Evolutionary conservation across 495 filamentous ascomycete species (phyloP), one percentile per base, ranked within the genome.

Genomic region (Tuber melanosporum): DNA sequence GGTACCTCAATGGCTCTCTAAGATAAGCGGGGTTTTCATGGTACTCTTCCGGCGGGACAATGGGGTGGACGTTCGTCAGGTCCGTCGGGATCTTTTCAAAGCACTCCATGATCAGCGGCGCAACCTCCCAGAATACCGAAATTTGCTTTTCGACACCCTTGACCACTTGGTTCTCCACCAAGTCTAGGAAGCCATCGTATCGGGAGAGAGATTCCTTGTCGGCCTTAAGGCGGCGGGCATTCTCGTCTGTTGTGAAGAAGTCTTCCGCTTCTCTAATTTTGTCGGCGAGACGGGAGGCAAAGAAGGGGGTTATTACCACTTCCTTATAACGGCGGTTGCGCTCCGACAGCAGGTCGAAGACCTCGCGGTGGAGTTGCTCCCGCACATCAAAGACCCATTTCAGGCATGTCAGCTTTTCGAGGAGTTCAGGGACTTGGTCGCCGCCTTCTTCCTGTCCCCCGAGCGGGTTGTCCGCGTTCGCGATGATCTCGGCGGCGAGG

Each of bases 301-400:
- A 88, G 85, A 97, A 97, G 0, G 95, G 94, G 36, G 91, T 88
- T 0, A 94, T 84, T 36, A 97, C 91, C 75, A 98, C 88, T 62
- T 89, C 88, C 81, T 91, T 91, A 85, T 98, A 99, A 57, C 91
- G 90, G 70, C 93, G 90, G 80, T 97, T 95, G 52, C 94, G 92
- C 79, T 92, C 92, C 41, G 89, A 90, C 10, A 97, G 88, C 1
- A 99, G 86, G 52, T 95, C 92, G 82, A 92, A 95, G n/a, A 92
- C 85, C 78, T 93, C 91, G 8, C 91, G 89, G 83, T 98, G 91
- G 8, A 98, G 89, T 74, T 89, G 88, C 84, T 99, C 96, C 9
- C 94, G 91, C 9, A 92, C 92, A 81, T 99, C 95, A 81, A 97
- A 98, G 43, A 98, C 91, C 95, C 95, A 99, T 82, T 99, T 99